These are phyloP conservation scores for Gossypium thurberi DNA, from an alignment of 345 rosid genomes.

Conservation along the genomic window DNA sequence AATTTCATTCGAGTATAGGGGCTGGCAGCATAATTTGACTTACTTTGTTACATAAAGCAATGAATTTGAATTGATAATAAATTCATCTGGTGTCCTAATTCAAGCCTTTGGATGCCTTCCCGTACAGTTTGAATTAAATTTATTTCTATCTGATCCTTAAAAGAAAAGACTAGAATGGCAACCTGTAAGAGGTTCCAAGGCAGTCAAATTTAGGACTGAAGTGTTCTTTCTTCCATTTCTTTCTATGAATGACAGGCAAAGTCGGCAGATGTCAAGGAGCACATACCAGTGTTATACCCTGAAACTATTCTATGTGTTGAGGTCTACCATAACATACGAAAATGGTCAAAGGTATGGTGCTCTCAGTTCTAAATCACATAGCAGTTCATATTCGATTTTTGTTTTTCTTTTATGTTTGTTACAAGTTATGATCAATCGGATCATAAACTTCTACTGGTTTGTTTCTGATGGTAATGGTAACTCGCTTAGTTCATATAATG, in stretches of 20 bases:
- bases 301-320: slow-evolving; percentile 71
- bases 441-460: not conserved
- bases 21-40: not conserved
- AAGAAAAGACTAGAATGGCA: not conserved
- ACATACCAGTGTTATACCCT: slow-evolving; percentile 32
- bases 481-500: not conserved
- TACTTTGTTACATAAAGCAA: not conserved
- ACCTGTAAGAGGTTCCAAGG: not conserved
- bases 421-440: not conserved
- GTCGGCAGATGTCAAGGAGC: slow-evolving; percentile 34
- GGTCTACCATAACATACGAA: slow-evolving; percentile 44
- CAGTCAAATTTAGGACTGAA: not conserved
- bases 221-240: slow-evolving; percentile 4
- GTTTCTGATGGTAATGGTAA: not conserved
- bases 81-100: not conserved
- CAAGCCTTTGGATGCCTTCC: not conserved
- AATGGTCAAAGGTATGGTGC: slow-evolving; percentile 40
- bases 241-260: slow-evolving; percentile 28
- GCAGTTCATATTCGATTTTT: not conserved
- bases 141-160: not conserved
- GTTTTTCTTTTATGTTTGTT: not conserved
- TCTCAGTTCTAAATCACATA: not conserved
- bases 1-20: not conserved
- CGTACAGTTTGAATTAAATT: not conserved
- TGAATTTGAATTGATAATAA: not conserved